Conservation (phyloP, 129 eudicot species). For the Centella asiatica region DNA sequence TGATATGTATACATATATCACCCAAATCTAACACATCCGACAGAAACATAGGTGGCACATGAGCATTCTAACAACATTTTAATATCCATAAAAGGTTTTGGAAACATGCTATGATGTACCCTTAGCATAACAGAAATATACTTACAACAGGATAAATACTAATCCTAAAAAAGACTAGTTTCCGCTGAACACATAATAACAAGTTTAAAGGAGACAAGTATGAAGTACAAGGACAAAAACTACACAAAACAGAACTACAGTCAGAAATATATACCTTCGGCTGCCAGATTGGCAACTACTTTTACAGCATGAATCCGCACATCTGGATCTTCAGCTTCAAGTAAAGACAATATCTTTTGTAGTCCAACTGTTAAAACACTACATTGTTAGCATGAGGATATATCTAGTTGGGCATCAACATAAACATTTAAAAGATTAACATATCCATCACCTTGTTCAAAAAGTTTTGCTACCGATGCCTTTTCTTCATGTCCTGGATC, state of each 20-base stretch:
- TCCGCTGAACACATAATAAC: neutral
- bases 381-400: neutral
- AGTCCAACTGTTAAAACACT: slow-evolving; percentile 53
- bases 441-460: slow-evolving; percentile 70
- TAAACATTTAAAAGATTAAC: neutral
- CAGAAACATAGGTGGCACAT: too few relatives aligned
- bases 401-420: neutral
- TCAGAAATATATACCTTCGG: slow-evolving; percentile 62
- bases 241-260: slow-evolving; percentile 3
- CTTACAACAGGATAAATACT: neutral
- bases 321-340: slow-evolving; percentile 84
- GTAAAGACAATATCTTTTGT: slow-evolving; percentile 74
- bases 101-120: neutral
- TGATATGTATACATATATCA: neutral
- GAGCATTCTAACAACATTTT: too few relatives aligned
- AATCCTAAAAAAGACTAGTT: neutral
- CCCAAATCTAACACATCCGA: neutral
- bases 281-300: slow-evolving; percentile 93
- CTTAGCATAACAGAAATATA: too few relatives aligned
- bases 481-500: slow-evolving; percentile 61
- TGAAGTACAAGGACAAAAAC: neutral
- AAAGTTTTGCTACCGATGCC: slow-evolving; percentile 71
- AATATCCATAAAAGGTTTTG: too few relatives aligned
- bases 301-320: slow-evolving; percentile 93
- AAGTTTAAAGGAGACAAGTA: neutral